A percentile compares a stretch with the other conserved stretches of the same genome.
Evolutionary conservation across 768 basidiomycete genomes (phyloP).

Genomic region (Russula emetica): DNA sequence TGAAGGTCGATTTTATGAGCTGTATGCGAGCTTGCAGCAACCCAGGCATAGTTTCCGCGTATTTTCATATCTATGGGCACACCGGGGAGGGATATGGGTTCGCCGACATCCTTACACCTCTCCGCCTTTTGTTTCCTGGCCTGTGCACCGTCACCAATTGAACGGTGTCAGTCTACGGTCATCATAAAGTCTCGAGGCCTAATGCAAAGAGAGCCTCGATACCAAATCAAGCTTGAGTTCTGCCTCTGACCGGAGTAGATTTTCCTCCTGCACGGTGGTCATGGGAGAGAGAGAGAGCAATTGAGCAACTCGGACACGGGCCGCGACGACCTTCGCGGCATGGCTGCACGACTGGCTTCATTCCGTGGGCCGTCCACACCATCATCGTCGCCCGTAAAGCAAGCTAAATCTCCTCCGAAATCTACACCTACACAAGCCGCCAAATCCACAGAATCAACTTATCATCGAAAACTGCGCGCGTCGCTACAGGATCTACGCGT

Average conservation of each 20-base stretch:
- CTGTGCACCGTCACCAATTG: slow-evolving; percentile 37
- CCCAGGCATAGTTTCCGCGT: slow-evolving; percentile 67
- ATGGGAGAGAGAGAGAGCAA: background rate
- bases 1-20: slow-evolving; percentile 71
- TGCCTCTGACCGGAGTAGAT: slow-evolving; percentile 32
- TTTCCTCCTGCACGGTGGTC: background rate
- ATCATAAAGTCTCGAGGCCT: background rate
- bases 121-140: slow-evolving; percentile 70
- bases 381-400: slow-evolving; percentile 56
- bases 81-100: slow-evolving; percentile 70
- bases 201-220: slow-evolving; percentile 7
- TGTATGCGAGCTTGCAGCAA: slow-evolving; percentile 80
- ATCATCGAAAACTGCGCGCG: slow-evolving; percentile 72
- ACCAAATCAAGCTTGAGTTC: slow-evolving; percentile 62
- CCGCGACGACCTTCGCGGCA: slow-evolving; percentile 24
- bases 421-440: slow-evolving; percentile 39
- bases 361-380: slow-evolving; percentile 80
- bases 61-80: slow-evolving; percentile 72
- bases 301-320: too few relatives aligned
- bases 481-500: slow-evolving; percentile 63
- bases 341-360: slow-evolving; percentile 63
- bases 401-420: slow-evolving; percentile 35
- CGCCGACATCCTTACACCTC: slow-evolving; percentile 64
- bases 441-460: slow-evolving; percentile 59
- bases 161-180: slow-evolving; percentile 7